Evolutionary conservation across 164 flowering plant genomes (phyloP).

Genomic region (Nelumbo lutea): DNA sequence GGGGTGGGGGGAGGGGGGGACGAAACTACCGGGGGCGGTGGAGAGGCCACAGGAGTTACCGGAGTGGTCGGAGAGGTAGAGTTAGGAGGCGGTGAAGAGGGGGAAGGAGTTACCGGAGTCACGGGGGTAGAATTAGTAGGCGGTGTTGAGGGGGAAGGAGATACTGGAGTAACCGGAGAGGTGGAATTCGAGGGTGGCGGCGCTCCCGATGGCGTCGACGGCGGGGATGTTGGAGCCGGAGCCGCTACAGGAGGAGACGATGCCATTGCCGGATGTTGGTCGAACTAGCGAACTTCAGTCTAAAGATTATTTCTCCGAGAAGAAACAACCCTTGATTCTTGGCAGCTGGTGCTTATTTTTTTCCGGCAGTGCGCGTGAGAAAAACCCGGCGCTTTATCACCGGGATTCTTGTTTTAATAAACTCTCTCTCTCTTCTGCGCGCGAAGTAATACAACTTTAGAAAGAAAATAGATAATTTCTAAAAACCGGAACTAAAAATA

Average conservation of each 20-base stretch:
- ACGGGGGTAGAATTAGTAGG: slow-evolving; percentile 4
- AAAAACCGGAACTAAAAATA: too few species aligned
- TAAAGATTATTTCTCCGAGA: too few species aligned
- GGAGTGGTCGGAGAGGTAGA: slow-evolving; percentile 10
- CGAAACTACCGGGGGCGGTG: slow-evolving; percentile 13
- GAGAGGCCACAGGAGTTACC: neutral
- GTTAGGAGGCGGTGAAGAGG: slow-evolving; percentile 4
- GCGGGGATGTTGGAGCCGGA: slow-evolving; percentile 10
- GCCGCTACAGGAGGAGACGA: slow-evolving; percentile 1
- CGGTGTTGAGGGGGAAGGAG: slow-evolving; percentile 14
- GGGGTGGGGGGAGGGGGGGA: slow-evolving; percentile 8
- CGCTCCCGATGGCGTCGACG: neutral
- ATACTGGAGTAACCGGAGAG: neutral
- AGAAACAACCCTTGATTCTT: too few species aligned
- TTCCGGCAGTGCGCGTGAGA: too few species aligned
- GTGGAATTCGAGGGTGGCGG: neutral
- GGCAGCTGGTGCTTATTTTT: neutral
- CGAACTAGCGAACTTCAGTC: too few species aligned
- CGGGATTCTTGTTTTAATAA: too few species aligned
- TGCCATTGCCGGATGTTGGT: slow-evolving; percentile 2
- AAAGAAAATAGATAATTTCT: too few species aligned
- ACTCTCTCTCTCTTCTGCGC: too few species aligned
- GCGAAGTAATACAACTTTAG: too few species aligned
- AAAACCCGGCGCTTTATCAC: too few species aligned
- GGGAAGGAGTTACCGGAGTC: slow-evolving; percentile 11